Evolutionary conservation across 441 rosid species (phyloP).

Genomic region (Gossypium davidsonii): DNA sequence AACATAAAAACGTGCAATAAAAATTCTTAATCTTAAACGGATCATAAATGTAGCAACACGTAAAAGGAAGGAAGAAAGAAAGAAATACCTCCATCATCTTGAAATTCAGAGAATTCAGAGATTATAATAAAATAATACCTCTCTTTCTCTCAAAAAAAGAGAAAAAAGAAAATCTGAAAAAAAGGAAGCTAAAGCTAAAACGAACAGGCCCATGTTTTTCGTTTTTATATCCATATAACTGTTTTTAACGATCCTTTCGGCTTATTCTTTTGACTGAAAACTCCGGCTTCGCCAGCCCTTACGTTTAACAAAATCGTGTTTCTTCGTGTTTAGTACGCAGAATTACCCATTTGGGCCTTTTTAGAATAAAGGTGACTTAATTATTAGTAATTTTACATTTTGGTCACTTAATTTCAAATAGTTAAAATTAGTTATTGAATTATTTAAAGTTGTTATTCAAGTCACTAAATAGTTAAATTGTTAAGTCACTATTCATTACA

Average conservation of each 20-base stretch:
- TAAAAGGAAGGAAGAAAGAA: neutral
- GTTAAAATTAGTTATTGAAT: too few species aligned
- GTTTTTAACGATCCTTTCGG: conserved; percentile 3
- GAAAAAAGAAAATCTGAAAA: neutral
- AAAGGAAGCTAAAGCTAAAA: neutral
- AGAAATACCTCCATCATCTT: neutral
- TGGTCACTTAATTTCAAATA: too few species aligned
- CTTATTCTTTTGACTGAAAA: neutral
- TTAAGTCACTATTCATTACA: too few species aligned
- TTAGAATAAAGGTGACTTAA: too few species aligned
- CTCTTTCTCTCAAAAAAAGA: neutral
- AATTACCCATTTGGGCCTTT: too few species aligned
- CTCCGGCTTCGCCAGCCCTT: neutral
- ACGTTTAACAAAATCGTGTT: neutral
- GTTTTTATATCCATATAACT: neutral
- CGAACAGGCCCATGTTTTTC: neutral
- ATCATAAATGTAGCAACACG: neutral
- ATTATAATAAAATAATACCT: neutral
- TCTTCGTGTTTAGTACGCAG: too few species aligned
- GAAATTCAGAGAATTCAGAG: neutral
- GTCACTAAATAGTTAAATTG: too few species aligned
- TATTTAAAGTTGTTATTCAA: too few species aligned
- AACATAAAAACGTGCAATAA: neutral
- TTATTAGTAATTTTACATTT: too few species aligned
- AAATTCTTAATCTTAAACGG: neutral